A percentile compares a stretch with the other conserved stretches of the same genome.
Evolutionary conservation across 441 rosid species (phyloP).

Genomic region (Macaranga tanarius): DNA sequence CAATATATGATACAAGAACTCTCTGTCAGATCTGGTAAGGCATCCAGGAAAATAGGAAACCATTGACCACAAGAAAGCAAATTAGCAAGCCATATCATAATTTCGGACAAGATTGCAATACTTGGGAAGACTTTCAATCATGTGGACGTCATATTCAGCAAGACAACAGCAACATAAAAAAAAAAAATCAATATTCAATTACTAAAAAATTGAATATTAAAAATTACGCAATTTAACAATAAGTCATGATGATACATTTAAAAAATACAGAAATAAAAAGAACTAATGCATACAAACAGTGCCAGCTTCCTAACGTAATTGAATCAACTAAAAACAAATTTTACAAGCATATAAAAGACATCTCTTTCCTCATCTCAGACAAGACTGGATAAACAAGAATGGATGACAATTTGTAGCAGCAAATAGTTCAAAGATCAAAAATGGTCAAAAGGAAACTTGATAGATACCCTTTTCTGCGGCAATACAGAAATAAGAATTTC

Average conservation of each 20-base stretch:
- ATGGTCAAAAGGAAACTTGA: neutral
- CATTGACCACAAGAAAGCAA: neutral
- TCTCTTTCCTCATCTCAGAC: neutral
- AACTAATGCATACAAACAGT: neutral
- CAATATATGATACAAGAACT: slow-evolving; percentile 74
- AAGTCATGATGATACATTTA: neutral
- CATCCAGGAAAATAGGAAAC: slow-evolving; percentile 7
- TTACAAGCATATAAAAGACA: neutral
- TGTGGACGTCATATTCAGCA: slow-evolving; percentile 1
- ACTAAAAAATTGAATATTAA: neutral
- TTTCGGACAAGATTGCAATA: neutral
- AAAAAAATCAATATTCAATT: neutral
- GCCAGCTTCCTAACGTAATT: neutral
- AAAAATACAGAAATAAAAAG: neutral
- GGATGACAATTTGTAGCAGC: neutral
- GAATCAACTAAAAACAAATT: neutral
- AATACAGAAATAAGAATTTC: neutral
- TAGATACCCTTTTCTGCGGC: neutral
- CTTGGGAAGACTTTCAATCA: neutral
- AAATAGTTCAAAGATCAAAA: neutral
- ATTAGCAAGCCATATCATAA: neutral
- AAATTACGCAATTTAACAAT: neutral
- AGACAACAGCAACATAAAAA: neutral
- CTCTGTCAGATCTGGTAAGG: slow-evolving; percentile 70
- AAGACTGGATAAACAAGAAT: neutral